These are phyloP conservation scores for Colletotrichum abscissum DNA, from an alignment of 2,329 filamentous ascomycete species.

Conservation along the genomic window DNA sequence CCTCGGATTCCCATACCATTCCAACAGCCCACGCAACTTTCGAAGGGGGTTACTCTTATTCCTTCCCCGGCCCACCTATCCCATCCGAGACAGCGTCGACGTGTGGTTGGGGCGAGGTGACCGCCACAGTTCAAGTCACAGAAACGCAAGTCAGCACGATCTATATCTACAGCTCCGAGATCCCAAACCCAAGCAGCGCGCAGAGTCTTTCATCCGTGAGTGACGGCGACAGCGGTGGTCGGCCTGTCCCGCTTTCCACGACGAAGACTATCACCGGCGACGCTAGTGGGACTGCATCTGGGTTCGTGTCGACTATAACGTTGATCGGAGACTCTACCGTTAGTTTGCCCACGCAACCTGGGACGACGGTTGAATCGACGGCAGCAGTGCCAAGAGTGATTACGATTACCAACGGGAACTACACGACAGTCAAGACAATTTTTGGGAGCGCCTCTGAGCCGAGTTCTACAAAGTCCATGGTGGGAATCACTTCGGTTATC, in stretches of 20 bases:
- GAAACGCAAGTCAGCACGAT: conserved; percentile 22
- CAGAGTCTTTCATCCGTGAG: neutral
- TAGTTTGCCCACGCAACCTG: neutral
- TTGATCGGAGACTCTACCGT: neutral
- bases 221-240: neutral
- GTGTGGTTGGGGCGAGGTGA: neutral
- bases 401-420: neutral
- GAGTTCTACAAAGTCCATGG: no score
- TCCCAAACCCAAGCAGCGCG: neutral
- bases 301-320: neutral
- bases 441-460: neutral
- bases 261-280: neutral
- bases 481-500: neutral
- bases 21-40: neutral
- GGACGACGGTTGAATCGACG: neutral
- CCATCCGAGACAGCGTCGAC: neutral
- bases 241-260: neutral
- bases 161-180: neutral
- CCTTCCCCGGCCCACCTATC: neutral
- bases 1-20: neutral
- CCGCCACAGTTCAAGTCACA: conserved; percentile 17
- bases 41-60: conserved; percentile 21
- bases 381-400: neutral
- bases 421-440: neutral
- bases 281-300: neutral